phyloP scores from a whole-genome alignment of 2,329 filamentous ascomycete species.

The Corynespora cassiicola region DNA sequence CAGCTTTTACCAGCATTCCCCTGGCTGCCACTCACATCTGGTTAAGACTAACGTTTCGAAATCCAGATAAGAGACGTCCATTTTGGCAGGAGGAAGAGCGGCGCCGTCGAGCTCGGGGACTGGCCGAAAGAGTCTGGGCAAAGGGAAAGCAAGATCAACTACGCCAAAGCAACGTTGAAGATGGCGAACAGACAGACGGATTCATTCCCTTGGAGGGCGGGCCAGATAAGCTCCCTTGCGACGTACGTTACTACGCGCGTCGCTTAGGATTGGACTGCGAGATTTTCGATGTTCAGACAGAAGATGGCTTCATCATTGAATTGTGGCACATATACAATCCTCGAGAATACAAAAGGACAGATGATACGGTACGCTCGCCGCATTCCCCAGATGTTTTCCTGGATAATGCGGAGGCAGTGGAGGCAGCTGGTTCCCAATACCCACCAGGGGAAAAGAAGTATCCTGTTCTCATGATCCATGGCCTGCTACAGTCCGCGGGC shows the following conservation, averaged over 20 bases:
- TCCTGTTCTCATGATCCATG: slow-evolving; percentile 86
- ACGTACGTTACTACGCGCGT: slow-evolving; percentile 85
- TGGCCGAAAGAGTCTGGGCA: slow-evolving; percentile 69
- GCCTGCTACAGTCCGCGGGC: slow-evolving; percentile 84
- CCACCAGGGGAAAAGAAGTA: slow-evolving; percentile 66
- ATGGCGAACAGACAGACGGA: slow-evolving; percentile 53
- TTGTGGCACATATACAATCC: slow-evolving; percentile 92
- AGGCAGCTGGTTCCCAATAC: slow-evolving; percentile 32
- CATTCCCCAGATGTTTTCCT: slow-evolving; percentile 70
- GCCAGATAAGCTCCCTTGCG: slow-evolving; percentile 76
- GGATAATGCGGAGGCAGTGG: slow-evolving; percentile 29
- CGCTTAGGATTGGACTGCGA: slow-evolving; percentile 88
- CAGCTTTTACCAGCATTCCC: slow-evolving; percentile 72
- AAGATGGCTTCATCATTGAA: slow-evolving; percentile 90
- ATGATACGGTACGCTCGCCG: slow-evolving; percentile 57
- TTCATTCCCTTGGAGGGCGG: slow-evolving; percentile 81
- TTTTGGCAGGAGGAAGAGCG: slow-evolving; percentile 77
- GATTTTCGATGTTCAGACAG: slow-evolving; percentile 83
- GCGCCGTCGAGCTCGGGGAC: slow-evolving; percentile 62
- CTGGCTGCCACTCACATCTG: slow-evolving; percentile 57
- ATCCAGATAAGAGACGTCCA: slow-evolving; percentile 67
- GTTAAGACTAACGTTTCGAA: slow-evolving; percentile 62
- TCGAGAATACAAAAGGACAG: slow-evolving; percentile 67
- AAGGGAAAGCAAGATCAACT: slow-evolving; percentile 42
- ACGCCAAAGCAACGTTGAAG: slow-evolving; percentile 52